These are phyloP conservation scores for Sphagnum fallax DNA, from an alignment of 228 moss, liverwort and hornwort species.

Conservation along the genomic window DNA sequence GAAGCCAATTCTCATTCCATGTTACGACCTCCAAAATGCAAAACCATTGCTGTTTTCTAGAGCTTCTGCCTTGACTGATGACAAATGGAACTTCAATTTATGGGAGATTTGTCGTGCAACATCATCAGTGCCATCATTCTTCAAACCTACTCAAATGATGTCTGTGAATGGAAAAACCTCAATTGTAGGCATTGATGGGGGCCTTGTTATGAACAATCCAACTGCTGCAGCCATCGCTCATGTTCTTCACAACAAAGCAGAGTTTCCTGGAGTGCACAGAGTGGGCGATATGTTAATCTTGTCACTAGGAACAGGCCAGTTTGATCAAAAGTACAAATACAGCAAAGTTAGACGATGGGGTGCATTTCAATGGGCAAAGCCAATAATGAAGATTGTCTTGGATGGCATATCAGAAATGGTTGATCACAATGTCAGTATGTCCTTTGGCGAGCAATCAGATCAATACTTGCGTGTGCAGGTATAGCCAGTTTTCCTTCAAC, in stretches of 20 bases:
- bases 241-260: constrained; percentile 84
- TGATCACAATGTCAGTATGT: constrained; percentile 85
- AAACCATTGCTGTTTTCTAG: constrained; percentile 87
- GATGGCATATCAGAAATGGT: constrained; percentile 91
- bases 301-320: constrained; percentile 84
- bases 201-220: constrained; percentile 92
- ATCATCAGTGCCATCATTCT: constrained; percentile 83
- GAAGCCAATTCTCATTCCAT: constrained; percentile 84
- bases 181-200: constrained; percentile 85
- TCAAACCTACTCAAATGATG: constrained; percentile 52
- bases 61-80: constrained; percentile 66
- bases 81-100: constrained; percentile 78
- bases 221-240: constrained; percentile 92
- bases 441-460: constrained; percentile 67
- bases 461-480: constrained; percentile 90
- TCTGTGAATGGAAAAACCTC: constrained; percentile 65
- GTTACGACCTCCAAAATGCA: constrained; percentile 81
- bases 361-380: constrained; percentile 84
- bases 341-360: constrained; percentile 73
- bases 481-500: neutral
- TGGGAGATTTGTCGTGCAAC: constrained; percentile 95
- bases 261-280: constrained; percentile 65
- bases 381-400: constrained; percentile 73
- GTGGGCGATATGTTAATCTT: constrained; percentile 69
- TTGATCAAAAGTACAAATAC: constrained; percentile 62